These are phyloP conservation scores for Gaillardinia entomophila DNA, from an alignment of 805 yeast genomes.

Conservation along the genomic window DNA sequence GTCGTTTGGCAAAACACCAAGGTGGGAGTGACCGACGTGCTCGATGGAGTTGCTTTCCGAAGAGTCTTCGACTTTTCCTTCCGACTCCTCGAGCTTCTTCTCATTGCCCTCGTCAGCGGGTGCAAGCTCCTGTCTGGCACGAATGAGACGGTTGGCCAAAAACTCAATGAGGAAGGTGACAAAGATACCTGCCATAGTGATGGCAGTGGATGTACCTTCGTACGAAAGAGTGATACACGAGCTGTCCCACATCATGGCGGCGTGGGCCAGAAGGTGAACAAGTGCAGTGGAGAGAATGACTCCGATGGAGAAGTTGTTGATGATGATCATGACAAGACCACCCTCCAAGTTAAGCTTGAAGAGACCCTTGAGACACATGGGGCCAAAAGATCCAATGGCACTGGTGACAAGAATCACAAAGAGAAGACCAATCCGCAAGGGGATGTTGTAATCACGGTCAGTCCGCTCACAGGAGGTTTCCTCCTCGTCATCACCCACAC, in stretches of 20 bases:
- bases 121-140: too few species aligned
- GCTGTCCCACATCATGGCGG: slow-evolving; percentile 20
- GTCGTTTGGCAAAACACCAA: slow-evolving; percentile 5
- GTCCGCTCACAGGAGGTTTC: too few species aligned
- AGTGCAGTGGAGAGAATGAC: slow-evolving; percentile 26
- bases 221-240: slow-evolving; percentile 17
- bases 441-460: slow-evolving; percentile 22
- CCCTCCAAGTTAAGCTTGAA: slow-evolving; percentile 2
- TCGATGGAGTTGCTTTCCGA: too few species aligned
- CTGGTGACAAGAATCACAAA: slow-evolving; percentile 31
- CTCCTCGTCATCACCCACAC: slow-evolving; percentile 10
- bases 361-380: slow-evolving; percentile 18
- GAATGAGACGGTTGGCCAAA: slow-evolving; percentile 1
- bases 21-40: slow-evolving; percentile 1
- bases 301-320: too few species aligned
- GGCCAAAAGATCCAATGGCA: slow-evolving; percentile 27
- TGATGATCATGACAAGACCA: slow-evolving; percentile 1
- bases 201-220: slow-evolving; percentile 20
- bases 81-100: too few species aligned
- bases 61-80: too few species aligned
- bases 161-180: slow-evolving; percentile 19
- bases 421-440: slow-evolving; percentile 22
- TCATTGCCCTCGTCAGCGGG: too few species aligned
- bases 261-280: slow-evolving; percentile 25
- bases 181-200: slow-evolving; percentile 24